Base-by-base conservation (phyloP, 1,139 yeast genomes). In the Yamadazyma songkhlaensis region DNA sequence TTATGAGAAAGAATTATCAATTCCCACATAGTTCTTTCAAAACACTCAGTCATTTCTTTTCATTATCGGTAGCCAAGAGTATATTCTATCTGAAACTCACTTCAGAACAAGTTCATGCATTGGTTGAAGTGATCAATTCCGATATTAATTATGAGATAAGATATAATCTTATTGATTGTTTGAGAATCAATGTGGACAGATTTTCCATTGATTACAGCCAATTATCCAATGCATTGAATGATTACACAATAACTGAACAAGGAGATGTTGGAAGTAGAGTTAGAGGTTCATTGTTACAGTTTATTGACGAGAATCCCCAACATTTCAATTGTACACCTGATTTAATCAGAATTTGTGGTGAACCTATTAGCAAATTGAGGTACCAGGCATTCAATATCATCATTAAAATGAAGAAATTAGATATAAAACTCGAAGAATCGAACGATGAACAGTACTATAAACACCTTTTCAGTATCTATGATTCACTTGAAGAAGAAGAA, bases 221-320 rank as follows among this genome's bases (percentile, higher is more conserved):
- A 5, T 41, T 63, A 11, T 28, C 45, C 7, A 39, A 31, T 7
- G 62, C 70, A 31, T 56, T 83, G 29, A 79, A 80, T 46, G 90
- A 84, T 47, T 82, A 83, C 49, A 79, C 89, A 0, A 61, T 72
- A 3, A 80, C 88, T 0, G 77, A 76, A 36, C 84, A 79, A 54
- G 92, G 92, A 12, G 92, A 84, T 57, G 86, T 83, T 10, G 97
- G 97, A 2, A 77, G 88, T 27, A 74, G 80, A 54, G 74, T 88
- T 1, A 67, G 97, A 36, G 49, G 55, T 2, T 72, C 80, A 0
- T 64, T 80, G 1, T 57, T 83, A 6, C 43, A 53, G 7, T 53
- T 77, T 4, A 53, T 82, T 7, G 40, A 46, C 0, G 40, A 39
- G 0, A 11, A 27, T 13, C 57, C 62, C 21, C 42, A 36, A 6